Conservation (phyloP, 495 filamentous ascomycete species). For the Talaromyces ruber region DNA sequence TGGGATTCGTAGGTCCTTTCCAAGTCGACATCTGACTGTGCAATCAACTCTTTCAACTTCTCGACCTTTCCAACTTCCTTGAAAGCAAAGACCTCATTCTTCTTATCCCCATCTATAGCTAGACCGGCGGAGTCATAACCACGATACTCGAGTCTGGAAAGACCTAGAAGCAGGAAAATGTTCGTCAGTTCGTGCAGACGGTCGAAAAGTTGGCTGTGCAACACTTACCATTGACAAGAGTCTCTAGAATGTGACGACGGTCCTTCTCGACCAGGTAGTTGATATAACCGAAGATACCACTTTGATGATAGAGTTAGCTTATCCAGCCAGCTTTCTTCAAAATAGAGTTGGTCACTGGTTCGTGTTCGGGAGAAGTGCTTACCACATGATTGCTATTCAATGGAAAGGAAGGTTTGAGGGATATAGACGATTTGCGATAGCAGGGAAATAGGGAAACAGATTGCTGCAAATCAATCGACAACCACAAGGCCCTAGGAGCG, state of each 20-base stretch:
- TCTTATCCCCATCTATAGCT: slow-evolving; percentile 95
- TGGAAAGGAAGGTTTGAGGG: background rate
- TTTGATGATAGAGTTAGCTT: slow-evolving; percentile 22
- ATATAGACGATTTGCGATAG: background rate
- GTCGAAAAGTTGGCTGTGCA: slow-evolving; percentile 6
- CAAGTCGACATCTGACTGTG: slow-evolving; percentile 70
- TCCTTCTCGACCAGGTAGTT: slow-evolving; percentile 90
- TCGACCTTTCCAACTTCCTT: slow-evolving; percentile 99
- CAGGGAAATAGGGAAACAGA: background rate
- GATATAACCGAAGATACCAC: slow-evolving; percentile 99
- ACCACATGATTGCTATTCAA: slow-evolving; percentile 2
- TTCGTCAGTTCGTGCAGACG: background rate
- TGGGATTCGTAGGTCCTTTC: slow-evolving; percentile 94
- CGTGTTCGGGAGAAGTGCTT: background rate
- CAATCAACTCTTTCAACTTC: slow-evolving; percentile 89
- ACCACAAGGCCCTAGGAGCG: background rate
- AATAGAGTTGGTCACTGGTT: background rate
- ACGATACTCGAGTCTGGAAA: slow-evolving; percentile 85
- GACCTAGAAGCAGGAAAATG: slow-evolving; percentile 39
- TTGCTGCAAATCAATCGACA: background rate
- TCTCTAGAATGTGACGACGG: slow-evolving; percentile 87
- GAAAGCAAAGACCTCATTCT: slow-evolving; percentile 93
- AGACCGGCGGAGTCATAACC: slow-evolving; percentile 97
- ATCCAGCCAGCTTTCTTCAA: background rate
- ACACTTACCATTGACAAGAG: slow-evolving; percentile 81